Percentiles rank a stretch among this genome's conserved stretches.
Evolutionary conservation across 306 rosid genomes (phyloP).

Genomic region (Glycine tomentella): DNA sequence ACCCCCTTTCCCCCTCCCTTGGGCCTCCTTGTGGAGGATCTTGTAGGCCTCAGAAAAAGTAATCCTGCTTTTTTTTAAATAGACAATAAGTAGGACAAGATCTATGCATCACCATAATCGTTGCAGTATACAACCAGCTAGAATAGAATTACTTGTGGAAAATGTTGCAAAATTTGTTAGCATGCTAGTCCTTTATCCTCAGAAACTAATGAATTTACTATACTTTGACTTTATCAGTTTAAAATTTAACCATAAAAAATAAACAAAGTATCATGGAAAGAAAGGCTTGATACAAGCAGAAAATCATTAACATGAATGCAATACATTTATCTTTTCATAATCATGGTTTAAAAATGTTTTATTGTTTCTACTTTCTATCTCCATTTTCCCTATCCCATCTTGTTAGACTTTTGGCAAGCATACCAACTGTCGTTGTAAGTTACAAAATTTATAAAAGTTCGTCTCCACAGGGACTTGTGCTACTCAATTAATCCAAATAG

Average conservation of each 20-base stretch:
- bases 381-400: too few species aligned
- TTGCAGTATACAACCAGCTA: not conserved
- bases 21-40: not conserved
- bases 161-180: not conserved
- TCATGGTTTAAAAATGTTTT: too few species aligned
- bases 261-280: not conserved
- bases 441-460: too few species aligned
- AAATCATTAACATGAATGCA: not conserved
- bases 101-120: not conserved
- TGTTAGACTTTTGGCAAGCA: too few species aligned
- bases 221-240: not conserved
- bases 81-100: not conserved
- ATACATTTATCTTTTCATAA: not conserved
- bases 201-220: not conserved
- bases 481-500: too few species aligned
- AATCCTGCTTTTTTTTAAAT: not conserved
- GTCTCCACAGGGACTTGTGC: too few species aligned
- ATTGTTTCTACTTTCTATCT: too few species aligned
- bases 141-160: slow-evolving; percentile 2
- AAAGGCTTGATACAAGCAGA: not conserved
- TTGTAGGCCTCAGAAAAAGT: not conserved
- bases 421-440: too few species aligned
- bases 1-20: not conserved
- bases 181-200: not conserved
- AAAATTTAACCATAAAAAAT: not conserved